Evolutionary conservation across 805 yeast genomes (phyloP).

Genomic region (Ogataea philodendri): DNA sequence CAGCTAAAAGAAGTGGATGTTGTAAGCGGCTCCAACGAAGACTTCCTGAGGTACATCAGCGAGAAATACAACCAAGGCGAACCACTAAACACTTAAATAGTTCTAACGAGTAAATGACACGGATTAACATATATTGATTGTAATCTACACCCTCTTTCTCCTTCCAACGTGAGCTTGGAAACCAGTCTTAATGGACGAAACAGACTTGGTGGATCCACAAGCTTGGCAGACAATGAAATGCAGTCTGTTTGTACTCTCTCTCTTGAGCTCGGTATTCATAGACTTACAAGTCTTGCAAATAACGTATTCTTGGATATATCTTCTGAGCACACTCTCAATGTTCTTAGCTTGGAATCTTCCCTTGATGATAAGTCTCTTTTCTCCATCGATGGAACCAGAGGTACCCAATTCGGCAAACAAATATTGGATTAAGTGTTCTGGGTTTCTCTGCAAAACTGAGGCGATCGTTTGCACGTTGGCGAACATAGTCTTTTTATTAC

Average conservation of each 20-base stretch:
- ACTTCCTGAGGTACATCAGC: slow-evolving; percentile 14
- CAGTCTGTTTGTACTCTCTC: slow-evolving; percentile 94
- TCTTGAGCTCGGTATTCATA: slow-evolving; percentile 91
- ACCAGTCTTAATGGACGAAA: slow-evolving; percentile 97
- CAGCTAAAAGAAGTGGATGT: slow-evolving; percentile 29
- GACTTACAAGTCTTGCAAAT: slow-evolving; percentile 99
- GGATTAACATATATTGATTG: slow-evolving; percentile 10
- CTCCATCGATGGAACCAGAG: slow-evolving; percentile 98
- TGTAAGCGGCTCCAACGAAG: slow-evolving; percentile 17
- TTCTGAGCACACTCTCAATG: slow-evolving; percentile 92
- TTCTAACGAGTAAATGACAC: slow-evolving; percentile 4
- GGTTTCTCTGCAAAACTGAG: slow-evolving; percentile 90
- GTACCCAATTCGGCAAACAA: slow-evolving; percentile 99
- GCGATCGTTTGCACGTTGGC: slow-evolving; percentile 95
- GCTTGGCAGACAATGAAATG: slow-evolving; percentile 97
- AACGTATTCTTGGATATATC: slow-evolving; percentile 95
- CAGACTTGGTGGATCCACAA: slow-evolving; percentile 97
- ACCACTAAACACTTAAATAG: slow-evolving; percentile 1
- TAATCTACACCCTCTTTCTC: slow-evolving; percentile 59
- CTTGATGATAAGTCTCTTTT: slow-evolving; percentile 92
- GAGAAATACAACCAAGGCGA: slow-evolving; percentile 12
- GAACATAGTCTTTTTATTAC: slow-evolving; percentile 92
- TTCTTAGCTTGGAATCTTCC: slow-evolving; percentile 98
- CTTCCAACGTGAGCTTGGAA: slow-evolving; percentile 97
- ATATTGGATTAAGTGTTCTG: slow-evolving; percentile 95